Percentiles rank a stretch among this genome's conserved stretches.
Conservation (phyloP, 495 filamentous ascomycete species). For the Aspergillus baeticus region DNA sequence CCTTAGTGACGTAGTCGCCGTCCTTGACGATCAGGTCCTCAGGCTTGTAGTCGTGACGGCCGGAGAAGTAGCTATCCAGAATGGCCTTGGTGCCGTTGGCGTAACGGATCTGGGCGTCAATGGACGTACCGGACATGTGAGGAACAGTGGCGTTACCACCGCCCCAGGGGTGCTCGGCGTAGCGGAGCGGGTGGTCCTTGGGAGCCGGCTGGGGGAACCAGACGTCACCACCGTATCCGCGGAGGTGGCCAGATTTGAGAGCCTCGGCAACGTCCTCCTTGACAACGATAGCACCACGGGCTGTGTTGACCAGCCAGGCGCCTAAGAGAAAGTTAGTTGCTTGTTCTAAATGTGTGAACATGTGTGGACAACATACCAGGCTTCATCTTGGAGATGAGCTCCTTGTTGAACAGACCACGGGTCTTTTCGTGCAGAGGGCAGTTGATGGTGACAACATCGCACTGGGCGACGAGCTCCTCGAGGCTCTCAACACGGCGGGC, state of each 20-base stretch:
- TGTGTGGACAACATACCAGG: constrained; percentile 54
- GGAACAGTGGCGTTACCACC: constrained; percentile 98
- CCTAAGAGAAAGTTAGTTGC: constrained; percentile 41
- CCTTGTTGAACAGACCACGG: constrained; percentile 95
- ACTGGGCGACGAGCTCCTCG: constrained; percentile 94
- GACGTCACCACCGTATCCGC: constrained; percentile 95
- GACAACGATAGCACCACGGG: constrained; percentile 96
- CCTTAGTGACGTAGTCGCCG: constrained; percentile 94
- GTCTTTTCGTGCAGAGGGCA: constrained; percentile 99
- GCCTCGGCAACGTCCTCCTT: constrained; percentile 98
- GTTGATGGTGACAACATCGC: constrained; percentile 99
- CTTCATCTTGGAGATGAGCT: constrained; percentile 99
- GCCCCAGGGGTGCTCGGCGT: constrained; percentile 90
- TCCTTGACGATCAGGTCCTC: constrained; percentile 90
- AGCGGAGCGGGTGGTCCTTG: constrained; percentile 89
- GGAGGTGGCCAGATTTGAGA: constrained; percentile 88
- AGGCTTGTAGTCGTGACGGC: constrained; percentile 79
- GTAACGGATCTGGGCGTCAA: constrained; percentile 96
- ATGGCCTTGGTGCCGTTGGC: constrained; percentile 87
- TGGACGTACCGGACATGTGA: constrained; percentile 96
- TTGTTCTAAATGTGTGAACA: neutral
- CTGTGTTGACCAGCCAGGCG: constrained; percentile 97
- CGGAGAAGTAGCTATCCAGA: constrained; percentile 85
- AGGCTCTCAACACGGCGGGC: constrained; percentile 82
- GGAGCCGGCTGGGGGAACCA: constrained; percentile 94